These are phyloP conservation scores for Xylariaceae sp. DNA, from an alignment of 2,329 filamentous ascomycete genomes.

Conservation along the genomic window DNA sequence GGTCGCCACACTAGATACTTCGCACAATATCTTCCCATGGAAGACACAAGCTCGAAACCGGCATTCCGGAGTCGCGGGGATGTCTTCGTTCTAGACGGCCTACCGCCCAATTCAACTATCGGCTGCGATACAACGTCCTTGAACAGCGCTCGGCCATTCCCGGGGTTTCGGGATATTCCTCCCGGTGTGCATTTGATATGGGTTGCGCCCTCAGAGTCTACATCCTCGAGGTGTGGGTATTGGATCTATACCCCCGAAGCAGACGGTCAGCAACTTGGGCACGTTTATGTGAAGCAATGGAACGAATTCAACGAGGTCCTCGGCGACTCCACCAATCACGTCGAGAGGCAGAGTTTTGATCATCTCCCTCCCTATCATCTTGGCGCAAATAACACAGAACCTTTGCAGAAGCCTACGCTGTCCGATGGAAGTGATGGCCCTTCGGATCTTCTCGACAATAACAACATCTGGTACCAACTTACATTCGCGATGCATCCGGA, in stretches of 20 bases:
- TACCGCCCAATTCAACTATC: conserved; percentile 49
- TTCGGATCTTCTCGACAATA: conserved; percentile 29
- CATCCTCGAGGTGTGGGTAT: conserved; percentile 52
- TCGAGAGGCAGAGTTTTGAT: conserved; percentile 37
- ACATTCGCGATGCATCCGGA: conserved; percentile 44
- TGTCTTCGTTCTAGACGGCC: conserved; percentile 48
- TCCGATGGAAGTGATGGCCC: conserved; percentile 22
- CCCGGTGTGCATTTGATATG: conserved; percentile 57
- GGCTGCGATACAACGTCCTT: conserved; percentile 52
- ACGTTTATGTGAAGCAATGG: conserved; percentile 38
- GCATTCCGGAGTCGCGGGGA: conserved; percentile 40
- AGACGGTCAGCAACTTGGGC: conserved; percentile 30
- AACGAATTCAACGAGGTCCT: conserved; percentile 53
- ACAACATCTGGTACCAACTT: conserved; percentile 49
- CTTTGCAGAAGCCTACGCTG: conserved; percentile 10
- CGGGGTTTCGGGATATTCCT: conserved; percentile 53
- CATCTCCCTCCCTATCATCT: conserved; percentile 45
- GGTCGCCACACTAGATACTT: not conserved
- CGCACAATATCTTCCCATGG: conserved; percentile 18
- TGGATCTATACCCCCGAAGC: conserved; percentile 47
- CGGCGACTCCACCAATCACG: conserved; percentile 41
- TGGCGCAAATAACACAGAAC: conserved; percentile 27
- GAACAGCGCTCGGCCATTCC: conserved; percentile 43
- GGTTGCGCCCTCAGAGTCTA: conserved; percentile 47
- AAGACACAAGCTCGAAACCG: conserved; percentile 26